phyloP scores from a whole-genome alignment of 495 filamentous ascomycete genomes.

The Aspergillus incahuasiensis region DNA sequence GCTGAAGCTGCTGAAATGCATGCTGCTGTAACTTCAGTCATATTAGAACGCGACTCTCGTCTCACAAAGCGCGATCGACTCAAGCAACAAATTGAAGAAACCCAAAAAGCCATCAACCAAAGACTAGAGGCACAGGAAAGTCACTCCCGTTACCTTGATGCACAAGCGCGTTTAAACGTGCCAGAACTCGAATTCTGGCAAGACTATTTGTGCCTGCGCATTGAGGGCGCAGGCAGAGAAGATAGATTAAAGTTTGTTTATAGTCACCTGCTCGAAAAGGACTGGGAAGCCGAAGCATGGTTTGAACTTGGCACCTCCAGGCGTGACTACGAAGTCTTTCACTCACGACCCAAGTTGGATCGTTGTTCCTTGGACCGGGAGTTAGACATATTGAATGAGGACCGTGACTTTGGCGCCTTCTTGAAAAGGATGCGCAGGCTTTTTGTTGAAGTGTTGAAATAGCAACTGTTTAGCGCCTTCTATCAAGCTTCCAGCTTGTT shows the following conservation, averaged over 20 bases:
- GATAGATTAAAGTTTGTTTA: conserved; percentile 90
- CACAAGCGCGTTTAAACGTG: conserved; percentile 76
- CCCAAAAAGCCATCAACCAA: conserved; percentile 63
- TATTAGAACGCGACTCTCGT: conserved; percentile 68
- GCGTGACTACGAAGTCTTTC: conserved; percentile 77
- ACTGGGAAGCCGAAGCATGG: conserved; percentile 87
- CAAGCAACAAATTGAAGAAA: conserved; percentile 70
- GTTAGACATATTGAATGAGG: conserved; percentile 72
- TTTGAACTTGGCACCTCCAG: conserved; percentile 82
- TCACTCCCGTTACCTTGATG: conserved; percentile 62
- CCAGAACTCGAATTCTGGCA: conserved; percentile 97
- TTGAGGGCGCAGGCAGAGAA: conserved; percentile 81
- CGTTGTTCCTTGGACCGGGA: conserved; percentile 64
- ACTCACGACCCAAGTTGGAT: conserved; percentile 75
- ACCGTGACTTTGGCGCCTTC: conserved; percentile 71
- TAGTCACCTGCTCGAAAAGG: conserved; percentile 73
- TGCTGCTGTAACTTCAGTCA: conserved; percentile 67
- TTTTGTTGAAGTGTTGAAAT: conserved; percentile 61
- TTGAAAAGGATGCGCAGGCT: conserved; percentile 90
- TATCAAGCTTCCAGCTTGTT: too few species aligned
- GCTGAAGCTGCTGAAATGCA: conserved; percentile 89
- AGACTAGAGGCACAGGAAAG: conserved; percentile 57
- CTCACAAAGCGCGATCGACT: conserved; percentile 67
- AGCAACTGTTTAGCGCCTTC: too few species aligned
- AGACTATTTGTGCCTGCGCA: conserved; percentile 77